Conservation (phyloP, 2,329 filamentous ascomycete species). For the Penicillium olsonii region DNA sequence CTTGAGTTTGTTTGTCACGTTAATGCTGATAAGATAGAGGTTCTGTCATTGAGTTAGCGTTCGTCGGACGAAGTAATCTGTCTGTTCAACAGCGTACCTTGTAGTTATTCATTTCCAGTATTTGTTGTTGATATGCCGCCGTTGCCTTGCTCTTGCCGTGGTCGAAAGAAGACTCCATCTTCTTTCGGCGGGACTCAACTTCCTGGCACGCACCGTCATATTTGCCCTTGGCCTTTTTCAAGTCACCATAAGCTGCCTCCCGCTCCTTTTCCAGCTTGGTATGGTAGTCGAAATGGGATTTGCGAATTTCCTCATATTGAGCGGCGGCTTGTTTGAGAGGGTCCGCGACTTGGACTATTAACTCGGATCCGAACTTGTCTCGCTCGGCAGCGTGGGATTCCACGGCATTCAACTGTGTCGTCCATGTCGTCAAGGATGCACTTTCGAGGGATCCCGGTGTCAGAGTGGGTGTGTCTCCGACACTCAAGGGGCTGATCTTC, state of each 20-base stretch:
- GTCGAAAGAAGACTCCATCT: slow-evolving; percentile 90
- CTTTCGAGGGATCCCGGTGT: slow-evolving; percentile 95
- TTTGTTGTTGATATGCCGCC: slow-evolving; percentile 86
- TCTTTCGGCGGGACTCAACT: slow-evolving; percentile 91
- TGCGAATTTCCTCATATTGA: slow-evolving; percentile 88
- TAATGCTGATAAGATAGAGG: slow-evolving; percentile 93
- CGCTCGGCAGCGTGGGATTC: slow-evolving; percentile 87
- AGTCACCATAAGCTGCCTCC: slow-evolving; percentile 77
- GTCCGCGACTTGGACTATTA: slow-evolving; percentile 80
- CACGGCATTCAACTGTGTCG: slow-evolving; percentile 85
- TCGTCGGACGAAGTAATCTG: neutral
- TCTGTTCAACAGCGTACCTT: slow-evolving; percentile 53
- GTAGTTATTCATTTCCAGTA: slow-evolving; percentile 92
- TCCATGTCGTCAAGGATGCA: slow-evolving; percentile 95
- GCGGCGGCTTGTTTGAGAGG: slow-evolving; percentile 73
- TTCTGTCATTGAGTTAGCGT: slow-evolving; percentile 58
- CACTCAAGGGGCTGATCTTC: slow-evolving; percentile 83
- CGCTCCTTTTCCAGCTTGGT: slow-evolving; percentile 86
- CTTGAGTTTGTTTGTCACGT: slow-evolving; percentile 96
- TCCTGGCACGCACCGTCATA: slow-evolving; percentile 94
- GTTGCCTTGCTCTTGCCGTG: slow-evolving; percentile 83
- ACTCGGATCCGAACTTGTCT: slow-evolving; percentile 76
- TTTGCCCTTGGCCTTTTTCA: slow-evolving; percentile 88
- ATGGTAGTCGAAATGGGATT: slow-evolving; percentile 86
- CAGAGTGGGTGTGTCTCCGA: slow-evolving; percentile 88